Evolutionary conservation across 148 eudicot genomes (phyloP), one percentile per base, ranked within the genome.

Genomic region (Cornus kousa): DNA sequence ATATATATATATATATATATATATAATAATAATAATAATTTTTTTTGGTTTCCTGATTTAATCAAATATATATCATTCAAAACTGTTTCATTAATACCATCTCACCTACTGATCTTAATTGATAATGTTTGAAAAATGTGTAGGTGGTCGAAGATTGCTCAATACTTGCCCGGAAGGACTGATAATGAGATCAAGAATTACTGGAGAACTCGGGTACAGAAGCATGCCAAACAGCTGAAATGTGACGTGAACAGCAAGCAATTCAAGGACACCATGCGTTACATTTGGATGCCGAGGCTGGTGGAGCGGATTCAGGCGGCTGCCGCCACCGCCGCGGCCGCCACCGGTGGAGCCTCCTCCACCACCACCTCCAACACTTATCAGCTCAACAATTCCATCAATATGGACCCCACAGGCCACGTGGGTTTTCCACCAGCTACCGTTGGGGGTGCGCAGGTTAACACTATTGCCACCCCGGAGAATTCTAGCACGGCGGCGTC

Each of bases 221-320:
- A 86, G 71, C 90, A 87, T 40, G 92, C 92, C 3, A 90, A 79
- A 67, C 88, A 87, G 69, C 87, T 90, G 62, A 84, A 85, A 62
- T 90, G 88, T 68, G 87, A 88, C 71, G 88, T 88, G n/a, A 85
- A 90, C 71, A 90, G 93, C 91, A 84, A 82, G 78, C 87, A 88
- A 81, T 90, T 90, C 78, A 86, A 80, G 78, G 86, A 88, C 75
- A 76, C 88, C 80, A 77, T 90, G 80, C 83, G 83, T 7, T 78
- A 90, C 11, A 79, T 82, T 16, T 91, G 93, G 93, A 91, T 91
- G 80, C 95, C 95, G 1, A 76, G 87, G 40, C 71, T 96, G 3
- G 92, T 90, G 10, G 99, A 96, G 80, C 77, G 98, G 53, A 96
- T 96, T 59, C 98, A 94, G 76, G 98, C 97, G 0, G 93, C 98